Evolutionary conservation across 352 stramenopile genomes (phyloP), one percentile per base, ranked within the genome.

Genomic region (Phytophthora constricta): DNA sequence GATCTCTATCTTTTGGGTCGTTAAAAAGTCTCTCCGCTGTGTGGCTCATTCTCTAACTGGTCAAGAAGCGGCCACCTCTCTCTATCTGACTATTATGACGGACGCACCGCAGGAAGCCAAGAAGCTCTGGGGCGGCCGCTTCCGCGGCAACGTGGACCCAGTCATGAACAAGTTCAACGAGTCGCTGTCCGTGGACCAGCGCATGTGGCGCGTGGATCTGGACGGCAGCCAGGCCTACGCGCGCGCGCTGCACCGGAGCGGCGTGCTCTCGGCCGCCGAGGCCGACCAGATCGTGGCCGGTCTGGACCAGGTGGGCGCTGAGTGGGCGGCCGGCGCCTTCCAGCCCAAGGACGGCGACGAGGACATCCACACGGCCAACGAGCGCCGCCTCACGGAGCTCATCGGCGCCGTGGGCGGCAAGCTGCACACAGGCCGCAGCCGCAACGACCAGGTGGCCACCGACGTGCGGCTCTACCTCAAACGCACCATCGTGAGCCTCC

Each of bases 91-190:
- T 3, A 82, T 74, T 3, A 83, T 77, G 55, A 79, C 61, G 27
- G 64, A 78, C 23, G 53, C 68, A 53, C 56, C 77, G 20, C 70
- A 62, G 39, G 76, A 80, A 47, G 78, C 83, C 55, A 92, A 92
- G 74, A 95, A 95, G 72, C 83, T 95, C 26, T 95, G 87, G 87
- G 96, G 96, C 70, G 96, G 96, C 5, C 84, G 96, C 28, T 98
- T 98, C 81, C 95, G 93, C 64, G 93, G 92, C 66, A 96, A 98
- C 68, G 96, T 98, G 79, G 96, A 99, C 71, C 94, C 94, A 5
- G 78, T 97, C 41, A 98, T 98, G 93, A 92, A 98, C 81, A 99
- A 99, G 82, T 99, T 99, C 77, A 99, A 99, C 84, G 97, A 99
- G 76, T 98, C 91, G 65, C 89, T 99, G 37, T 83, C 73, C 13